Percentiles rank a stretch among this genome's conserved stretches.
phyloP scores from a whole-genome alignment of 768 basidiomycete genomes.

The Tulasnella calospora region DNA sequence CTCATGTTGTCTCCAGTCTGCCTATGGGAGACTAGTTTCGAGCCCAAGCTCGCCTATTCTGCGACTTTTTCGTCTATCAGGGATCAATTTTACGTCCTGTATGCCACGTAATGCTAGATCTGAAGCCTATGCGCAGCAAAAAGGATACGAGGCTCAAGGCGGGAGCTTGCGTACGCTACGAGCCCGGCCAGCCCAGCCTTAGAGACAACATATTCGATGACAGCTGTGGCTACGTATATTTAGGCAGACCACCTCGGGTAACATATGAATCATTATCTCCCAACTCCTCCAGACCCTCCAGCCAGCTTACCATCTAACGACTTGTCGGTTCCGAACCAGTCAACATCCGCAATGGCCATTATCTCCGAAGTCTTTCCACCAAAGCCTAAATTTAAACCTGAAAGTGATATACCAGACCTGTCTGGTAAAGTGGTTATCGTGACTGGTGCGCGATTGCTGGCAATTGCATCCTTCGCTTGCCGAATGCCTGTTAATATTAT shows the following conservation, averaged over 20 bases:
- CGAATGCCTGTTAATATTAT: not conserved
- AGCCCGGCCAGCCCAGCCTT: not conserved
- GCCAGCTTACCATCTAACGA: not conserved
- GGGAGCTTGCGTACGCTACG: not conserved
- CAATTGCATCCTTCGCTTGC: not conserved
- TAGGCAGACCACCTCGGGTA: not conserved
- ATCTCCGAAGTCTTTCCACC: slow-evolving; percentile 14
- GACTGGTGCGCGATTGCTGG: not conserved
- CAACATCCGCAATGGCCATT: not conserved
- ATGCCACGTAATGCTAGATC: not conserved
- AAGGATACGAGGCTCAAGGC: not conserved
- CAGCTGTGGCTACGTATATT: not conserved
- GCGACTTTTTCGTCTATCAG: too few relatives aligned
- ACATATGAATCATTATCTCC: not conserved
- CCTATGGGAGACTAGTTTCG: too few relatives aligned
- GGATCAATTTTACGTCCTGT: not conserved
- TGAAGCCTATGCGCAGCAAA: not conserved
- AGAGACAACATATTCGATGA: not conserved
- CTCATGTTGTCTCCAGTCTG: too few relatives aligned
- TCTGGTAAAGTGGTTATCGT: slow-evolving; percentile 24
- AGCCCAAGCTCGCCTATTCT: too few relatives aligned
- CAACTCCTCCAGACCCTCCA: not conserved
- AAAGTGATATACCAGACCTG: slow-evolving; percentile 22
- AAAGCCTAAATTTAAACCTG: not conserved
- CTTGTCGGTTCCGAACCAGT: slow-evolving; percentile 78